phyloP scores from a whole-genome alignment of 164 flowering plant species.

The Stephania japonica region DNA sequence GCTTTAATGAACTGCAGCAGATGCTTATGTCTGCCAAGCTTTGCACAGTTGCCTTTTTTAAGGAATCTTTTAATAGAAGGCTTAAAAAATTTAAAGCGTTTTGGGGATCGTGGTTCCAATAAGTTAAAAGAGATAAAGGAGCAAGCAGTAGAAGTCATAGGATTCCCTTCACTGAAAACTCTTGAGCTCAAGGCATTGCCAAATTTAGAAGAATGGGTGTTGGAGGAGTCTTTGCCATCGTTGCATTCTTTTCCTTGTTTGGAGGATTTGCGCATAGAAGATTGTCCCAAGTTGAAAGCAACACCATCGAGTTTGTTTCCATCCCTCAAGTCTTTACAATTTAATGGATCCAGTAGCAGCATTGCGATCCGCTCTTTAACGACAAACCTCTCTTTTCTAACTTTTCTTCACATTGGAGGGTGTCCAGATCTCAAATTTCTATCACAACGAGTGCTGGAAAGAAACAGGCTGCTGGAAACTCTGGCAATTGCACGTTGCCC shows the following conservation, averaged over 20 bases:
- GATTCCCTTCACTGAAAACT: slow-evolving; percentile 18
- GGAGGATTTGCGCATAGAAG: background rate
- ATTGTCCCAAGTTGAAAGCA: slow-evolving; percentile 1
- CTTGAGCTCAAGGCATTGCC: slow-evolving; percentile 3
- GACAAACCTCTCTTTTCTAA: slow-evolving; percentile 1
- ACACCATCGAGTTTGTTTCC: background rate
- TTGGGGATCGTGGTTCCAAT: no score
- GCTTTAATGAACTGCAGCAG: background rate
- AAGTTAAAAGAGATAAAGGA: no score
- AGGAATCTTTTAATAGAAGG: no score
- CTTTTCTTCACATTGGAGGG: background rate
- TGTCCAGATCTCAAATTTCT: background rate
- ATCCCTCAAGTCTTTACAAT: background rate
- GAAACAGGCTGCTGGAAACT: background rate
- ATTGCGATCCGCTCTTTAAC: no score
- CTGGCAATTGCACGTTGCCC: slow-evolving; percentile 2
- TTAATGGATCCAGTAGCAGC: background rate
- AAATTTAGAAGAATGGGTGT: slow-evolving; percentile 17
- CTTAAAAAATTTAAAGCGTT: no score
- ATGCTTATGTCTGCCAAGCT: background rate
- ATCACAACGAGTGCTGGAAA: background rate
- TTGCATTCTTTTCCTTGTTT: slow-evolving; percentile 18
- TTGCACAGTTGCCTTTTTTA: no score
- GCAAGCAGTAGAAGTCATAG: no score
- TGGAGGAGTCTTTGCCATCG: no score